Percentiles rank a stretch among this genome's conserved stretches.
phyloP scores from a whole-genome alignment of 352 stramenopile genomes.

The Phytopythium chamaehyphon region DNA sequence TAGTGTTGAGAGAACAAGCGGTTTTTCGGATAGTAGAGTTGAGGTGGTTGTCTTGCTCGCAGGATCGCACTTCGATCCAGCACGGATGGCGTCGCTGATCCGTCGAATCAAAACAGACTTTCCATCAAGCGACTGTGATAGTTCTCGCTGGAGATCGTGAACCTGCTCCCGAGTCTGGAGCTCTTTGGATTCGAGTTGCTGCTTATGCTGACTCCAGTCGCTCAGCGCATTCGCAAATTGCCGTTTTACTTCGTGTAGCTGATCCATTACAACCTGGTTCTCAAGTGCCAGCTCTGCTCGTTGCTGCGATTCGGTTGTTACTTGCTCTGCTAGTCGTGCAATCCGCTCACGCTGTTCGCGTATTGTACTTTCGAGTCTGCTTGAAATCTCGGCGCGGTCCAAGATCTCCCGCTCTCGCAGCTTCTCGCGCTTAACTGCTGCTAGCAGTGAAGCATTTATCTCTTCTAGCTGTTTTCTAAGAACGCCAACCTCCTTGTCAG shows the following conservation, averaged over 20 bases:
- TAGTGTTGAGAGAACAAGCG: not conserved
- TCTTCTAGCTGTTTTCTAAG: constrained; percentile 41
- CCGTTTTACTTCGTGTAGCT: constrained; percentile 34
- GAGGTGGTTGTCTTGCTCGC: not conserved
- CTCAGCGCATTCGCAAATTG: constrained; percentile 30
- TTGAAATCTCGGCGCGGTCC: constrained; percentile 31
- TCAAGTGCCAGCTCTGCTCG: constrained; percentile 48
- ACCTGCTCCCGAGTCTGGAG: constrained; percentile 23
- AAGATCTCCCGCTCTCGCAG: constrained; percentile 33
- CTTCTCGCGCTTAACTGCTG: constrained; percentile 27
- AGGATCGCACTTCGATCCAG: not conserved
- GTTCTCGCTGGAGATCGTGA: constrained; percentile 37
- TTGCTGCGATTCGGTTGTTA: constrained; percentile 41
- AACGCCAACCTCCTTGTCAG: constrained; percentile 24
- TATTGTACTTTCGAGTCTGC: constrained; percentile 25
- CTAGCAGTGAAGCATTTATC: constrained; percentile 35
- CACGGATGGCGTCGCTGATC: constrained; percentile 21
- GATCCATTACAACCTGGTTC: constrained; percentile 32
- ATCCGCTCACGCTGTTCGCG: constrained; percentile 58
- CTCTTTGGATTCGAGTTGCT: constrained; percentile 27
- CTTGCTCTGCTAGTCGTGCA: constrained; percentile 40
- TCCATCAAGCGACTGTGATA: constrained; percentile 29
- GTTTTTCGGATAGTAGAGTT: no score
- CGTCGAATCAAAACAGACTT: constrained; percentile 40
- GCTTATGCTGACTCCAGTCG: constrained; percentile 37